These are phyloP conservation scores for Salvia rosmarinus DNA, from an alignment of 257 asterid species.

Conservation along the genomic window DNA sequence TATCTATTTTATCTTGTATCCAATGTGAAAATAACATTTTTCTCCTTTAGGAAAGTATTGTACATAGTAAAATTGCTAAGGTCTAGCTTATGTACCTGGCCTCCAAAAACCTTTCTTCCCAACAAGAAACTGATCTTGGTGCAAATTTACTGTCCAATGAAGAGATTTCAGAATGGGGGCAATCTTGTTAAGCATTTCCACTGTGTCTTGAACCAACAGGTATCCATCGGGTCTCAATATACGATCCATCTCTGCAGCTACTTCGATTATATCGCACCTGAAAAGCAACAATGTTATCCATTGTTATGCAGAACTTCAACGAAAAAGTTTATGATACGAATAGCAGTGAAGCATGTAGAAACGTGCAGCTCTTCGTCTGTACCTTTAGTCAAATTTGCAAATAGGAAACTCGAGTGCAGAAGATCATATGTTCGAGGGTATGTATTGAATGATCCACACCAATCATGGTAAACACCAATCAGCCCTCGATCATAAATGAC, in stretches of 20 bases:
- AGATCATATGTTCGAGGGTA: slow-evolving; percentile 94
- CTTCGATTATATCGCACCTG: slow-evolving; percentile 82
- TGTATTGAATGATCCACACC: slow-evolving; percentile 94
- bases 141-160: slow-evolving; percentile 70
- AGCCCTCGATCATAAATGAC: slow-evolving; percentile 87
- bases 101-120: slow-evolving; percentile 88
- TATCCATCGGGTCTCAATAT: slow-evolving; percentile 85
- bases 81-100: slow-evolving; percentile 46
- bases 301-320: not conserved
- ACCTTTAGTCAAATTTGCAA: slow-evolving; percentile 76
- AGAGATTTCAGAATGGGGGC: slow-evolving; percentile 65
- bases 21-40: slow-evolving; percentile 22
- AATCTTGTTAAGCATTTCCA: slow-evolving; percentile 56
- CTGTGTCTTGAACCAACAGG: slow-evolving; percentile 74
- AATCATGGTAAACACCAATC: slow-evolving; percentile 90
- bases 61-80: slow-evolving; percentile 10
- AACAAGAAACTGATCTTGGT: slow-evolving; percentile 79
- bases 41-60: slow-evolving; percentile 14
- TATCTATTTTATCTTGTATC: slow-evolving; percentile 19
- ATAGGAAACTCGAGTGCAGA: slow-evolving; percentile 83
- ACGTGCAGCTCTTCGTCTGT: slow-evolving; percentile 19
- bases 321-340: not conserved
- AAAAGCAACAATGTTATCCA: slow-evolving; percentile 18
- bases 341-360: slow-evolving; percentile 1
- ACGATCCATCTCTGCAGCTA: slow-evolving; percentile 85